Percentiles rank a stretch among this genome's conserved stretches.
Evolutionary conservation across 2,329 filamentous ascomycete genomes (phyloP).

Genomic region (Biscogniauxia marginata): DNA sequence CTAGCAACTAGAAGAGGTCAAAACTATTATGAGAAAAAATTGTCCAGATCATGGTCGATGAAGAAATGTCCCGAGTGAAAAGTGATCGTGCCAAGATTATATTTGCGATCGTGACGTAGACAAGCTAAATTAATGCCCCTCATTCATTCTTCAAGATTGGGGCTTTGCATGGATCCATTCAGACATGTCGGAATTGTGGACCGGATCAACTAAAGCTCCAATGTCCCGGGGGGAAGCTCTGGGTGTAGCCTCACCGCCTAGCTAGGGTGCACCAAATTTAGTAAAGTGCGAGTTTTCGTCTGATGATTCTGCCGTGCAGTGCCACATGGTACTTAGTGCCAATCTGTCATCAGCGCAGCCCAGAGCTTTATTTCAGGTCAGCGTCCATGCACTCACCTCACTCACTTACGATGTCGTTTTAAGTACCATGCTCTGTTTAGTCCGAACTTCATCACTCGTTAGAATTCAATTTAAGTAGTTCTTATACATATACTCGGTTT

Average conservation of each 20-base stretch:
- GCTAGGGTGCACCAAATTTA: conserved; percentile 3
- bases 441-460: neutral
- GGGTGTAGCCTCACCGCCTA: conserved; percentile 13
- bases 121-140: neutral
- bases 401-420: neutral
- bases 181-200: neutral
- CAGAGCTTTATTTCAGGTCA: neutral
- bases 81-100: neutral
- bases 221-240: too few relatives aligned
- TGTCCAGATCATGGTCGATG: too few relatives aligned
- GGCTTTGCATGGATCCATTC: neutral
- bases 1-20: conserved; percentile 26
- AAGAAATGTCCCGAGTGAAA: neutral
- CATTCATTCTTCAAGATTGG: neutral
- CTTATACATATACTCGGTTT: neutral
- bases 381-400: neutral
- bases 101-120: neutral
- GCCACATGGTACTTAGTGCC: conserved; percentile 17
- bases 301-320: conserved; percentile 28
- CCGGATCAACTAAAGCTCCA: neutral
- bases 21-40: conserved; percentile 7
- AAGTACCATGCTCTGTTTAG: neutral
- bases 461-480: neutral
- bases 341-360: conserved; percentile 25
- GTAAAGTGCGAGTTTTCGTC: conserved; percentile 8